Conservation (phyloP, 768 basidiomycete genomes). For the Trichaptum fuscoviolaceum region DNA sequence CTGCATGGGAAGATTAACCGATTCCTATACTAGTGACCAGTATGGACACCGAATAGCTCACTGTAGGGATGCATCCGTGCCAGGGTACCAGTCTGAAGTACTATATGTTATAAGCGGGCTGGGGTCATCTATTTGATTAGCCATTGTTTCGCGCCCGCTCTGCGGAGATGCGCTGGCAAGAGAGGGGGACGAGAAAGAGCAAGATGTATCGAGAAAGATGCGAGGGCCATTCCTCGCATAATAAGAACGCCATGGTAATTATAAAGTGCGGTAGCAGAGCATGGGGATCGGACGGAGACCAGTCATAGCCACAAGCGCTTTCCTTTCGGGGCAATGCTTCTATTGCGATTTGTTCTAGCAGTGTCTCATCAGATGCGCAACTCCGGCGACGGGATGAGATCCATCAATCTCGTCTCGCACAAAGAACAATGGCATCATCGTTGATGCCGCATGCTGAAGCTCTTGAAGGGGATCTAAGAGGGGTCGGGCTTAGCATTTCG, state of each 20-base stretch:
- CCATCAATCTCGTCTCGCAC: background rate
- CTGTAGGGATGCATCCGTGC: background rate
- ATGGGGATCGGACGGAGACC: background rate
- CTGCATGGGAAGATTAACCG: background rate
- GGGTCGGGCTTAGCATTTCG: background rate
- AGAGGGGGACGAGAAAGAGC: background rate
- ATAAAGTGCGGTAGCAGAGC: background rate
- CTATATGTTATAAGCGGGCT: conserved; percentile 3
- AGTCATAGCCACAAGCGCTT: background rate
- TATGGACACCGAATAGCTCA: background rate
- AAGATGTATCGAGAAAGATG: background rate
- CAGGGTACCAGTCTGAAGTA: conserved; percentile 13
- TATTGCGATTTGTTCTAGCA: background rate
- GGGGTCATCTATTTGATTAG: background rate
- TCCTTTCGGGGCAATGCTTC: background rate
- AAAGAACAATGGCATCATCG: background rate
- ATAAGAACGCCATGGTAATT: background rate
- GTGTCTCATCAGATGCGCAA: background rate
- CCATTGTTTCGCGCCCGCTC: background rate
- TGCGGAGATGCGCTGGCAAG: background rate
- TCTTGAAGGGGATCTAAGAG: background rate
- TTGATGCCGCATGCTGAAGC: background rate
- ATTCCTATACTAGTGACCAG: background rate
- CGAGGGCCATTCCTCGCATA: background rate
- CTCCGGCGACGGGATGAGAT: background rate